Evolutionary conservation across 192 early-diverging fungal genomes (phyloP).

Genomic region (Kappamyces sp.): DNA sequence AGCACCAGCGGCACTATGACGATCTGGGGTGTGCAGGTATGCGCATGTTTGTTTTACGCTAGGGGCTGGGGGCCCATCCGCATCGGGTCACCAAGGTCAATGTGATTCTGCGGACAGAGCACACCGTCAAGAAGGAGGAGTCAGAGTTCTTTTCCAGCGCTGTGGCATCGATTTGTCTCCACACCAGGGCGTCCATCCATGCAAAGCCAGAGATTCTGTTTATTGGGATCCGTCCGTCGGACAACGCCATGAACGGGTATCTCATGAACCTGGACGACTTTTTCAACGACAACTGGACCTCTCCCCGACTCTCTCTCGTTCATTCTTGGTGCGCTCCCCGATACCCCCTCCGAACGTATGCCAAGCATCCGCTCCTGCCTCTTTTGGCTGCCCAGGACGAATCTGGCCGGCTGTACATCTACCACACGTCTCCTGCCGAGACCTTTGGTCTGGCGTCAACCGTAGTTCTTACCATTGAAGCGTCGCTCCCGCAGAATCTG

Average conservation of each 20-base stretch:
- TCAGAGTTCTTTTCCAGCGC: constrained; percentile 43
- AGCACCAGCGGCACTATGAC: constrained; percentile 63
- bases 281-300: constrained; percentile 55
- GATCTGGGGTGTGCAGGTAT: constrained; percentile 76
- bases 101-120: constrained; percentile 56
- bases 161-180: background rate
- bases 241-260: constrained; percentile 57
- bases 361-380: constrained; percentile 4
- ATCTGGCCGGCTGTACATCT: no score
- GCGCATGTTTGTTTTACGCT: constrained; percentile 7
- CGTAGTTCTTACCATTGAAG: no score
- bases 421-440: no score
- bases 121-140: constrained; percentile 49
- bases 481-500: no score
- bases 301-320: constrained; percentile 49
- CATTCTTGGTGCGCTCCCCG: constrained; percentile 62
- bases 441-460: no score
- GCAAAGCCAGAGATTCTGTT: constrained; percentile 50
- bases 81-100: constrained; percentile 60
- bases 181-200: constrained; percentile 1
- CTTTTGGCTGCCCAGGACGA: background rate
- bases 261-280: constrained; percentile 73
- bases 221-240: constrained; percentile 46
- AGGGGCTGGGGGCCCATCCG: constrained; percentile 61
- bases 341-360: background rate